Evolutionary conservation across 805 yeast species (phyloP), one percentile per base, ranked within the genome.

Genomic region (Metschnikowia proteae): DNA sequence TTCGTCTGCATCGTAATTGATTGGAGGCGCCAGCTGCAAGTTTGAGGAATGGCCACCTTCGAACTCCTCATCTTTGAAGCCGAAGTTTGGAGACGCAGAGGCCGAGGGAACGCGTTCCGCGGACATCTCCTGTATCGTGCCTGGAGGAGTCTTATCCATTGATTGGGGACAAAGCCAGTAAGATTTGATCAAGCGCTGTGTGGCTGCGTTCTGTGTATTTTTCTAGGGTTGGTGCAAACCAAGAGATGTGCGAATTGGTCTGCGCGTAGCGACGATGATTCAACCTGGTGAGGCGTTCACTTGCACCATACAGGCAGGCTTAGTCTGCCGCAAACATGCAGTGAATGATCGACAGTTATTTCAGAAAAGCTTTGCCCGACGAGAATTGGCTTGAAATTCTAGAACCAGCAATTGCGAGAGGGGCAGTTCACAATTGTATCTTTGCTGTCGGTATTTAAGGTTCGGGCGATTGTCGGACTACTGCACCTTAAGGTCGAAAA

Each of bases 171-270:
- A 13, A 9, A 32, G 41, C 43, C 43, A 32, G 43, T 29, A 31
- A 25, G 36, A 40, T 11, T 28, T 26, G 29, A 11, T 30, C n/a
- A 8, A n/a, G 36, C 36, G 36, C 11, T 40, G 36, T n/a, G 36
- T 11, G 43, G 36, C 35, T 23, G 43, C 35, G 43, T 40, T 40
- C 36, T 40, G 30, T 22, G 43, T 39, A 29, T 31, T 40, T 39
- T 40, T 30, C 23, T 22, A 31, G 28, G 23, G 13, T 25, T 31
- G 6, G 32, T 27, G 31, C 13, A 31, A 32, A 13, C 25, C 22
- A 8, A 31, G 29, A 30, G 13, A 17, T 17, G 43, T 25, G 43
- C 43, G 43, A 40, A 40, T 7, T 22, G 36, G 26, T 32, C 25
- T 32, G 36, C 43, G 43, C 28, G 29, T 40, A 25, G 29, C 27